These are phyloP conservation scores for Cercophora scortea DNA, from an alignment of 495 filamentous ascomycete genomes.

Conservation along the genomic window DNA sequence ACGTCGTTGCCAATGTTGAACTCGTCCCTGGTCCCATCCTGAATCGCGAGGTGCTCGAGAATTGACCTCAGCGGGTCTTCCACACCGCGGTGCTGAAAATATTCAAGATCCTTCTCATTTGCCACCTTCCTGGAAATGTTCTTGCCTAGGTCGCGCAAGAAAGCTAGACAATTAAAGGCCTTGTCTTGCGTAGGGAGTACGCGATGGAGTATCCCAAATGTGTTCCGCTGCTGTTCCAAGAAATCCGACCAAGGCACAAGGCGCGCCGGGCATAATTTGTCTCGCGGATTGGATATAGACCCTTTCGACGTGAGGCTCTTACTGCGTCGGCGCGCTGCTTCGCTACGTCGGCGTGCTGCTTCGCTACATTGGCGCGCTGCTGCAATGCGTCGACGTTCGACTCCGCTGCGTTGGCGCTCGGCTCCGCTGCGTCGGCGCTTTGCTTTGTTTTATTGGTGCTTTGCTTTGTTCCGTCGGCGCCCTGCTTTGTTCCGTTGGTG, in stretches of 20 bases:
- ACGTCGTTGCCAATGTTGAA: conserved; percentile 3
- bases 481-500: neutral
- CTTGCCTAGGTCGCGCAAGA: neutral
- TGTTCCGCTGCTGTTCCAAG: neutral
- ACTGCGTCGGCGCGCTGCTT: too few species aligned
- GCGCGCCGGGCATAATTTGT: neutral
- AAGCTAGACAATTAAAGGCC: neutral
- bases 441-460: too few species aligned
- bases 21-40: neutral
- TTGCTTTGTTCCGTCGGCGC: neutral
- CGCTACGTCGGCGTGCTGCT: too few species aligned
- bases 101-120: conserved; percentile 2
- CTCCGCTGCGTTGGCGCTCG: too few species aligned
- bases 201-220: neutral
- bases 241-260: neutral
- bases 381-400: too few species aligned
- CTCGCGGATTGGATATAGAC: neutral
- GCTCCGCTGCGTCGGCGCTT: too few species aligned
- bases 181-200: neutral
- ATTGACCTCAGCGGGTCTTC: conserved; percentile 5
- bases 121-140: neutral
- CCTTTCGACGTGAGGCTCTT: neutral
- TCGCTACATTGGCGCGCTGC: too few species aligned
- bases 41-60: neutral
- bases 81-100: conserved; percentile 1